phyloP scores from a whole-genome alignment of 495 filamentous ascomycete species.

The Penicillium malachiteum region DNA sequence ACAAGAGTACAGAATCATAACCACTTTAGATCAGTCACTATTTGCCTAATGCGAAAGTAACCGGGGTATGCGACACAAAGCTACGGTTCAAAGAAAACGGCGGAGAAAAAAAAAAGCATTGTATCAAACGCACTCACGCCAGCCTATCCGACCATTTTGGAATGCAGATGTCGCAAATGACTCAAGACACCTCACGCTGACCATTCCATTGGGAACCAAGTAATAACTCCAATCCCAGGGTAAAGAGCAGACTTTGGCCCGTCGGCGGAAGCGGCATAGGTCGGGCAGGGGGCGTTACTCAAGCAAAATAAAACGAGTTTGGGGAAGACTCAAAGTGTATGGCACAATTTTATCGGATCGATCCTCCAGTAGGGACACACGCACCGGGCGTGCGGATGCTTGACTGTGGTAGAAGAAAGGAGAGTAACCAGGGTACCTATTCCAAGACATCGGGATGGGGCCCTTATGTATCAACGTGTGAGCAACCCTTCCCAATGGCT shows the following conservation, averaged over 20 bases:
- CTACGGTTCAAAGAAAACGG: constrained; percentile 1
- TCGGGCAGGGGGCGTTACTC: constrained; percentile 6
- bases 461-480: too few relatives aligned
- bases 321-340: constrained; percentile 3
- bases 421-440: neutral
- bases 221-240: constrained; percentile 12
- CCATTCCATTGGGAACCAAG: neutral
- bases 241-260: neutral
- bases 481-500: too few relatives aligned
- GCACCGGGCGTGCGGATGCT: constrained; percentile 10
- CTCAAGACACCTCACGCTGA: neutral
- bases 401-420: neutral
- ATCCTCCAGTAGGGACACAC: constrained; percentile 3
- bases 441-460: constrained; percentile 2
- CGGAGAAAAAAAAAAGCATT: neutral
- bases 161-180: neutral
- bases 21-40: constrained; percentile 1
- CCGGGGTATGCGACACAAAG: constrained; percentile 11
- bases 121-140: neutral
- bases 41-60: constrained; percentile 1
- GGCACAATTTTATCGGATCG: constrained; percentile 7
- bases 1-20: neutral
- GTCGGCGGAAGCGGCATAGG: constrained; percentile 4
- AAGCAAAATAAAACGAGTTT: constrained; percentile 6
- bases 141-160: neutral